These are phyloP conservation scores for Potentilla sterilis DNA, from an alignment of 306 rosid genomes.

Conservation along the genomic window DNA sequence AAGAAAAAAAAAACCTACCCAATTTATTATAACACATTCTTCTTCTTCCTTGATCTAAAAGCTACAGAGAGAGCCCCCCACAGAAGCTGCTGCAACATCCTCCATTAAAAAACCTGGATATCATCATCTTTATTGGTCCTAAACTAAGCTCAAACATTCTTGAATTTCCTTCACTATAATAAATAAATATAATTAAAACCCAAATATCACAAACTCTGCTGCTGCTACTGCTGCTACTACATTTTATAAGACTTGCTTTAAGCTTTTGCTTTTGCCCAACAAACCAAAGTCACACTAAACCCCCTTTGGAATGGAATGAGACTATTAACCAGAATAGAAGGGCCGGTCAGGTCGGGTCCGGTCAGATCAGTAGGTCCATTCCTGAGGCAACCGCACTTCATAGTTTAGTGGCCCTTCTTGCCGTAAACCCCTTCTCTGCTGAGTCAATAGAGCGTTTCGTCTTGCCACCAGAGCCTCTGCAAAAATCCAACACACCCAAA, in stretches of 20 bases:
- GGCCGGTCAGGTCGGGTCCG: too few species aligned
- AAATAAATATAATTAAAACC: constrained; percentile 18
- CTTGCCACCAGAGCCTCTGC: constrained; percentile 50
- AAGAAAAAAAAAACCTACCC: not conserved
- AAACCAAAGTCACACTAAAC: constrained; percentile 1
- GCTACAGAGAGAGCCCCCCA: constrained; percentile 24
- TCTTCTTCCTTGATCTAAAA: constrained; percentile 27
- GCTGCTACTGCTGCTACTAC: not conserved
- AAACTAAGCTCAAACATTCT: constrained; percentile 42
- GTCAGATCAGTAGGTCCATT: constrained; percentile 67
- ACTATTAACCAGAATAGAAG: not conserved
- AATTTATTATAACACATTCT: constrained; percentile 34
- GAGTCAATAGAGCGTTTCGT: constrained; percentile 46
- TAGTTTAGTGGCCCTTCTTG: constrained; percentile 42
- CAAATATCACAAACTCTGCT: constrained; percentile 32
- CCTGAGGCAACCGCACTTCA: constrained; percentile 70
- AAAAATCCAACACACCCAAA: not conserved
- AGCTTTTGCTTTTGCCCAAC: constrained; percentile 1
- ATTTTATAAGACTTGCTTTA: constrained; percentile 22
- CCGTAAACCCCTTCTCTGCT: constrained; percentile 40
- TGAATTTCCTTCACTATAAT: constrained; percentile 32
- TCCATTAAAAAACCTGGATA: constrained; percentile 37
- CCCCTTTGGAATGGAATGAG: constrained; percentile 5
- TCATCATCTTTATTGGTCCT: constrained; percentile 43
- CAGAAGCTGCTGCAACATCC: constrained; percentile 37